Conservation (phyloP, 2,329 filamentous ascomycete genomes). For the Aureobasidium melanogenum region DNA sequence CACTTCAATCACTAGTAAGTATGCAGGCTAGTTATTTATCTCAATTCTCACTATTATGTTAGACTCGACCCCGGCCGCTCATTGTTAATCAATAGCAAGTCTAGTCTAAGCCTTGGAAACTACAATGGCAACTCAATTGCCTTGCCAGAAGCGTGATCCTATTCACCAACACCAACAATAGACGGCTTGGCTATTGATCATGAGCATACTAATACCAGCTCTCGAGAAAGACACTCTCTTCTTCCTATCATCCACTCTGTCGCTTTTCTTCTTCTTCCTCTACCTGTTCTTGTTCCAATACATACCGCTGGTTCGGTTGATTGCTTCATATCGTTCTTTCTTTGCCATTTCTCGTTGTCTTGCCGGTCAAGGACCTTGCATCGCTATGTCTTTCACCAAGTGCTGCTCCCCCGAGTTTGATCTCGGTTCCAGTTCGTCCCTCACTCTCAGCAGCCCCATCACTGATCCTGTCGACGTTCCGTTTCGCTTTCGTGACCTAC, state of each 20-base stretch:
- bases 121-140: neutral
- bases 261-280: neutral
- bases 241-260: neutral
- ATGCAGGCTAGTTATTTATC: neutral
- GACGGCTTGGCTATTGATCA: neutral
- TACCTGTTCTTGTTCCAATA: neutral
- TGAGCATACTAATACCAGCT: neutral
- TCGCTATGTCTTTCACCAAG: neutral
- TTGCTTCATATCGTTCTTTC: neutral
- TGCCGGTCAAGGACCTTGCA: neutral
- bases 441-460: neutral
- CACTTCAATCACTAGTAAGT: neutral
- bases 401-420: neutral
- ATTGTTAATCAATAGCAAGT: neutral
- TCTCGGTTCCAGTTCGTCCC: neutral
- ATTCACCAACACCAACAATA: neutral
- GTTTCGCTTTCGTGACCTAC: conserved; percentile 15
- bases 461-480: neutral
- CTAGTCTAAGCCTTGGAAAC: neutral
- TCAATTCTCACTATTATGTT: neutral
- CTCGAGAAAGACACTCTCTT: neutral
- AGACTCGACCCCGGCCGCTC: neutral
- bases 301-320: neutral
- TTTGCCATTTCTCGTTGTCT: neutral
- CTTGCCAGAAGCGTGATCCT: no score